Conservation (phyloP, 2,329 filamentous ascomycete species). For the Colletotrichum navitas region DNA sequence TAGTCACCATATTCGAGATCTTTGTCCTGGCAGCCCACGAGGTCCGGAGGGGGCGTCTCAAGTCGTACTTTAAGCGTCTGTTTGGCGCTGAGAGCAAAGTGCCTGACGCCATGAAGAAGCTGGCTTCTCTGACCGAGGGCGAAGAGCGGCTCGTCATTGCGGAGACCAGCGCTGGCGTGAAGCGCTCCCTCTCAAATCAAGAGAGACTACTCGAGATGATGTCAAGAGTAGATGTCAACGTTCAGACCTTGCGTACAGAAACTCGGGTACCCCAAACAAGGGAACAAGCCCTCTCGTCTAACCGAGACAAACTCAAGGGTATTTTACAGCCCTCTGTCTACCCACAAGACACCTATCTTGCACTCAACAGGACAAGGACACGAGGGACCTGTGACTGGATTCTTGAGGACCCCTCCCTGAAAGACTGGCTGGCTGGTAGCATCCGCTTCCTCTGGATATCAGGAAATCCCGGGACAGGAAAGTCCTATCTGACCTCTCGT, state of each 20-base stretch:
- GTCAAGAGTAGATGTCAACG: conserved; percentile 49
- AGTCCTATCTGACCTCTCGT: conserved; percentile 59
- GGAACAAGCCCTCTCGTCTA: conserved; percentile 50
- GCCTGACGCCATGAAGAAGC: conserved; percentile 54
- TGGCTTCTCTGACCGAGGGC: conserved; percentile 56
- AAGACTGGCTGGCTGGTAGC: conserved; percentile 54
- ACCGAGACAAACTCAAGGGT: conserved; percentile 55
- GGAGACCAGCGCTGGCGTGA: conserved; percentile 56
- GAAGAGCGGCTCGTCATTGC: conserved; percentile 60
- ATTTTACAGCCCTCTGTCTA: conserved; percentile 58
- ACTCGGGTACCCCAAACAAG: conserved; percentile 43
- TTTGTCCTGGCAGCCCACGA: conserved; percentile 59
- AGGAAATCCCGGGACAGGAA: conserved; percentile 61
- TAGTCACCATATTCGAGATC: conserved; percentile 59
- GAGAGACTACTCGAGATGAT: conserved; percentile 52
- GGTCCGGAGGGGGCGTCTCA: conserved; percentile 56
- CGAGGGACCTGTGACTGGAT: conserved; percentile 62
- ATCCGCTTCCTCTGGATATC: conserved; percentile 58
- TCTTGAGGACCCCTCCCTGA: conserved; percentile 53
- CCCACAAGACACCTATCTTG: conserved; percentile 57
- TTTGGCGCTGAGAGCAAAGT: conserved; percentile 57
- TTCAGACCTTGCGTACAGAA: conserved; percentile 52
- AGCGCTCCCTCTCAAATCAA: conserved; percentile 52
- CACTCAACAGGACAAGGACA: conserved; percentile 56
- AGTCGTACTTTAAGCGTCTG: conserved; percentile 56